Base-by-base conservation (phyloP, 2,329 filamentous ascomycete species). In the Aphanoascus verrucosus region DNA sequence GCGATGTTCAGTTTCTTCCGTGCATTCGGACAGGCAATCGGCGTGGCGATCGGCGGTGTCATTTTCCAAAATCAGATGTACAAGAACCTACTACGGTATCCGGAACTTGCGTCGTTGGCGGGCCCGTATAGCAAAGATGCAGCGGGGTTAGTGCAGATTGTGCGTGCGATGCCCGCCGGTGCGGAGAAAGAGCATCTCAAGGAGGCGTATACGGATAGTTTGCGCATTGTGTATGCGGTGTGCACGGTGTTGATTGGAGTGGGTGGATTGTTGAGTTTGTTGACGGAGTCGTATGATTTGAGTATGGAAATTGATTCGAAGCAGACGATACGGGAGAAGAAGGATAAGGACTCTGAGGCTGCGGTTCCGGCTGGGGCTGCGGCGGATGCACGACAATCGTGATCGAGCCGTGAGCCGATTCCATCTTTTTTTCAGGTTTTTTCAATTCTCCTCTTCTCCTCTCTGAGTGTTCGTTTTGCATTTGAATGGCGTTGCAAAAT, bases 1-100 rank as follows among this genome's bases (percentile, higher is more conserved):
- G 82, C 79, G 9, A 79, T 86, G 71, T 85, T 83, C 67, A 78
- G 77, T 51, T 87, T 88, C 70, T 76, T 82, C 60, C 77, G 82
- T 12, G 76, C 78, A 1, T 75, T 86, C 20, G 84, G 84, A 0
- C 81, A 85, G 63, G 74, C 78, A 0, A 67, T 86, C 8, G 83
- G 83, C 20, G 79, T 86, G 2, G 82, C 83, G 1, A 73, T 85
- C 49, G 80, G 81, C 1, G 83, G 84, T 2, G 81, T 83, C 32
- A 76, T 85, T 51, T 86, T 87, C 68, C 82, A 87, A 65, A 87
- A 86, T 58, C 73, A 75, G 54, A 78, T 84, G 67, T 70, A 69
- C 52, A 67, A 66, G 43, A 75, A 78, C 56, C 65, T 85, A 43
- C 58, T 70, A 12, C 69, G 65, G 1, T 75, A 75, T 44, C 70